Percentiles rank a stretch among this genome's conserved stretches.
Evolutionary conservation across 2,329 filamentous ascomycete genomes (phyloP).

Genomic region (Lachnellula willkommii): DNA sequence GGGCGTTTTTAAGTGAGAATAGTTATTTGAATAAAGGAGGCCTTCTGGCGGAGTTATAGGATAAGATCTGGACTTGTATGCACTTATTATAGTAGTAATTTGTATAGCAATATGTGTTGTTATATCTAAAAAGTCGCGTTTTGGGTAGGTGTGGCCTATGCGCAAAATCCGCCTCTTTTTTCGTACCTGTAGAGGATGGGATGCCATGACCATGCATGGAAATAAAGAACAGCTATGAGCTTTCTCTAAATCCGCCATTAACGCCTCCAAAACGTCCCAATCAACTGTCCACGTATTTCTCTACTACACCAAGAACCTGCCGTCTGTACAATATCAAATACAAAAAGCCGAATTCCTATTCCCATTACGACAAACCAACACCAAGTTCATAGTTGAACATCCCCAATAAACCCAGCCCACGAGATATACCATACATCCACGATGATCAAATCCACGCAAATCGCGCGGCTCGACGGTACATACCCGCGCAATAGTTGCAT

Average conservation of each 20-base stretch:
- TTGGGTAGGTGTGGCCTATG: too few species aligned
- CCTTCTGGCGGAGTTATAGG: too few species aligned
- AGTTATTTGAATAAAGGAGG: too few species aligned
- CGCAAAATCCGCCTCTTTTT: too few species aligned
- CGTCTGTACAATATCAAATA: neutral
- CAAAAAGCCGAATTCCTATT: neutral
- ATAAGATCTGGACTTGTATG: too few species aligned
- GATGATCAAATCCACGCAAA: constrained; percentile 84
- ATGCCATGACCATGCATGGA: too few species aligned
- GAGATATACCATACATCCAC: constrained; percentile 8
- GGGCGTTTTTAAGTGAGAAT: too few species aligned
- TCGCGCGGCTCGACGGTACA: constrained; percentile 83
- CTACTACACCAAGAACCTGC: neutral
- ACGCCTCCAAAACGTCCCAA: neutral
- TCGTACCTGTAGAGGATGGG: too few species aligned
- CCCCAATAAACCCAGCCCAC: constrained; percentile 1
- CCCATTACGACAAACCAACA: neutral
- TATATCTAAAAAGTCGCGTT: too few species aligned
- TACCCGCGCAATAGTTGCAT: neutral
- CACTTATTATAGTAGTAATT: too few species aligned
- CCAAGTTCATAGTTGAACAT: neutral
- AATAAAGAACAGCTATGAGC: neutral
- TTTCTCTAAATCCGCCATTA: neutral
- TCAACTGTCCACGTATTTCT: neutral
- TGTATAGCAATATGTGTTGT: too few species aligned